Evolutionary conservation across 306 rosid genomes (phyloP).

Genomic region (Cicer pinnatifidum): DNA sequence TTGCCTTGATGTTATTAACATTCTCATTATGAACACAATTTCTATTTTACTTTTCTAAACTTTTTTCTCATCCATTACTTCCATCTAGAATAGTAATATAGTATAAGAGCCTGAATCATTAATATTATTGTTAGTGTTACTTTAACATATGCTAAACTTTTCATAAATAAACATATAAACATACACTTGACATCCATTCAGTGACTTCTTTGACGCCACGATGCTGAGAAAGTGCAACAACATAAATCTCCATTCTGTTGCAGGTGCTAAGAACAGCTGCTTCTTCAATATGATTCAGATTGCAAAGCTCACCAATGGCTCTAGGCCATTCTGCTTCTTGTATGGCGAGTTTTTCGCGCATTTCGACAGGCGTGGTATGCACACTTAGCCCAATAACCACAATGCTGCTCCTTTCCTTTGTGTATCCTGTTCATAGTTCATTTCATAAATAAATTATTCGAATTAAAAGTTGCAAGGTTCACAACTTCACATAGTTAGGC

Average conservation of each 20-base stretch:
- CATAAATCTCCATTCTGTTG: conserved; percentile 99
- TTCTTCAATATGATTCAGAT: conserved; percentile 93
- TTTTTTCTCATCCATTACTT: no score
- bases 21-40: no score
- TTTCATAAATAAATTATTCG: neutral
- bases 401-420: conserved; percentile 94
- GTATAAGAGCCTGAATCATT: no score
- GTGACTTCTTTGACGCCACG: conserved; percentile 99
- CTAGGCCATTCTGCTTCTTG: conserved; percentile 99
- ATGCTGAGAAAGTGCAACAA: conserved; percentile 94
- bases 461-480: no score
- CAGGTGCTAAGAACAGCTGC: conserved; percentile 99
- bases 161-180: conserved; percentile 14
- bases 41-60: no score
- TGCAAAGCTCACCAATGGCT: conserved; percentile 92
- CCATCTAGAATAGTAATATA: no score
- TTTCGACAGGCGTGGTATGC: conserved; percentile 90
- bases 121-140: no score
- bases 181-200: conserved; percentile 97
- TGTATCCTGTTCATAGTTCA: conserved; percentile 67
- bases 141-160: no score
- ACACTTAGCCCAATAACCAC: conserved; percentile 96
- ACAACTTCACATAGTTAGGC: no score
- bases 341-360: conserved; percentile 96
- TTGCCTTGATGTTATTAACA: no score